Evolutionary conservation across 108 stramenopile genomes (phyloP), one percentile per base, ranked within the genome.

Genomic region (Cyclotella distinguenda): DNA sequence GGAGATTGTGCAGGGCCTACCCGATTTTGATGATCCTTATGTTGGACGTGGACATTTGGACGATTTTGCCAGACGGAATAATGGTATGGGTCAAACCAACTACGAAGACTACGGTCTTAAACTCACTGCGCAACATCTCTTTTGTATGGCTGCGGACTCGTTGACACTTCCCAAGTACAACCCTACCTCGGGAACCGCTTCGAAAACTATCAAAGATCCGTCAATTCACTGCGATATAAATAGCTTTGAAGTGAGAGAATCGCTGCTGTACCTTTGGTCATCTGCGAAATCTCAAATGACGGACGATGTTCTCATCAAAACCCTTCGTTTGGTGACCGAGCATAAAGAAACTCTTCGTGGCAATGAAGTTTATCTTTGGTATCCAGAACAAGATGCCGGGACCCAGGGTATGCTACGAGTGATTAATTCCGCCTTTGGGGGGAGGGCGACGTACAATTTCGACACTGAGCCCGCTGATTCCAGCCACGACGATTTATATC

Each of bases 121-220:
- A 50, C 51, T 87, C 11, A 79, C 71, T 2, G 88, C 72, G 0
- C 72, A 63, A 49, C 86, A 90, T 59, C 44, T 90, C 19, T 86
- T 90, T 63, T 90, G 88, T 70, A 58, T 90, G 40, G 88, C 86
- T 16, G 86, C 84, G 18, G 66, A 78, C 15, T 58, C 75, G 57
- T 60, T 74, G 16, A 68, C 82, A 0, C 70, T 81, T 3, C 71
- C 72, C 16, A 77, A 82, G 71, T 84, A 54, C 39, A 74, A 40
- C 80, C 82, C 67, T 64, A 78, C 35, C 66, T 68, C 10, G 36
- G 52, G 3, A 39, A 38, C 6, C 44, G 39, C 52, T 45, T 15
- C 64, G 8, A 43, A 36, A 27, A 28, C 25, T 22, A 40, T 60
- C 4, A 27, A 61, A 18, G 55, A 70, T 44, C 77, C 69, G 6